A percentile compares a stretch with the other conserved stretches of the same genome.
These are phyloP conservation scores for Solanum hybrid DNA, from an alignment of 305 asterid genomes.

Conservation along the genomic window DNA sequence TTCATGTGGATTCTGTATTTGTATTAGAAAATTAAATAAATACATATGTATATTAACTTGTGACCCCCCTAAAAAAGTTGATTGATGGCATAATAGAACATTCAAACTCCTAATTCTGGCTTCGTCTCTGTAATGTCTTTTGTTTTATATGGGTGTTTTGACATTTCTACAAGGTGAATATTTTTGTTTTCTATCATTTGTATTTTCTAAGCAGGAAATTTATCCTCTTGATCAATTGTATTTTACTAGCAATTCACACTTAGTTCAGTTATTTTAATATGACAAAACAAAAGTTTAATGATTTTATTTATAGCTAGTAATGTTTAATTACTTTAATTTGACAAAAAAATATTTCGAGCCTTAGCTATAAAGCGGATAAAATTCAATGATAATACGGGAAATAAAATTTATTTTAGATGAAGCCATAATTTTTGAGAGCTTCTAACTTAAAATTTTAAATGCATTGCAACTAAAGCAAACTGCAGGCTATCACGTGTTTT, in stretches of 20 bases:
- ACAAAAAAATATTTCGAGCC: too few relatives aligned
- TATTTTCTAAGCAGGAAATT: not conserved
- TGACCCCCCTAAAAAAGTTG: too few relatives aligned
- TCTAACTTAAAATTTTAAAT: not conserved
- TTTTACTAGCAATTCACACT: not conserved
- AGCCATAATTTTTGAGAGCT: not conserved
- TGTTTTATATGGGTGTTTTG: not conserved
- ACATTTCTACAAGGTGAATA: not conserved
- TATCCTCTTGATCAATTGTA: not conserved
- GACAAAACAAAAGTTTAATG: not conserved
- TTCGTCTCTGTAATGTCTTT: too few relatives aligned
- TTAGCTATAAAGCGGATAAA: not conserved
- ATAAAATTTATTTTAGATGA: not conserved
- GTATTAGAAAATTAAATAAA: too few relatives aligned
- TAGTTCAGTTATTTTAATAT: too few relatives aligned
- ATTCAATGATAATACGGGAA: not conserved
- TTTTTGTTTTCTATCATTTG: not conserved
- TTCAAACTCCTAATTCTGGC: too few relatives aligned
- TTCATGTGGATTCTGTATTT: too few relatives aligned
- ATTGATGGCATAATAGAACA: too few relatives aligned
- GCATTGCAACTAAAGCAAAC: not conserved
- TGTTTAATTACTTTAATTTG: not conserved
- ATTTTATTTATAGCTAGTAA: not conserved
- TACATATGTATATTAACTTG: too few relatives aligned
- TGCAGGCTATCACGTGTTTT: not conserved